Base-by-base conservation (phyloP, 805 yeast species). In the Starmerella powellii region DNA sequence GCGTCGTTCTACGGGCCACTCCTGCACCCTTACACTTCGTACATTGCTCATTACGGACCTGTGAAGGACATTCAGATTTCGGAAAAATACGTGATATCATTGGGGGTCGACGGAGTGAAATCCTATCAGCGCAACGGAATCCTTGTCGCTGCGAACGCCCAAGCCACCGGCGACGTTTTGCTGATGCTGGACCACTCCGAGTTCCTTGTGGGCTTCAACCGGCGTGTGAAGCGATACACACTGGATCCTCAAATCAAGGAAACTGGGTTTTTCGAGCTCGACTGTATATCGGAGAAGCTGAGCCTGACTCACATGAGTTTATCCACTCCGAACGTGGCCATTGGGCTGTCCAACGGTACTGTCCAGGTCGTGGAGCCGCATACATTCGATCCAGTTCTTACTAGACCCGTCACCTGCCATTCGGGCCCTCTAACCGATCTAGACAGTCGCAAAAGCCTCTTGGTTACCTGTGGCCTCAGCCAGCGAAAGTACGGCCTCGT, bases 381-480 rank as follows among this genome's bases (percentile, higher is more conserved):
- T 27, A 55, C 64, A 3, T 49, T 62, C 30, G 58, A 61, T 37
- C 40, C 46, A 2, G 34, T 43, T 3, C 33, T 50, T 3, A 18
- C 44, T 15, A 43, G 37, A 20, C 41, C 47, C 4, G 32, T 49
- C 11, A 47, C 50, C 4, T 60, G 67, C 17, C 68, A 64, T 38
- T 48, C 62, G 3, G 67, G 66, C 2, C 56, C 63, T 3, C 45
- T 65, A 11, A 59, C 65, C 2, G 67, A 62, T 35, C 42, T 66
- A 26, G 67, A 63, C 36, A 52, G 63, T 32, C 56, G 59, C 12
- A 64, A 60, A 30, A 57, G 60, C 39, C 49, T 52, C 6, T 41
- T 62, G n/a, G 58, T 84, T 15, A 80, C 94, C 0, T 84, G 94
- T 44, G 96, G 96, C 0, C 48, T 47, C 17, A 78, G 76, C 49